Percentiles rank a stretch among this genome's conserved stretches.
Conservation (phyloP, 805 yeast genomes). For the Hanseniaspora jakobsenii region DNA sequence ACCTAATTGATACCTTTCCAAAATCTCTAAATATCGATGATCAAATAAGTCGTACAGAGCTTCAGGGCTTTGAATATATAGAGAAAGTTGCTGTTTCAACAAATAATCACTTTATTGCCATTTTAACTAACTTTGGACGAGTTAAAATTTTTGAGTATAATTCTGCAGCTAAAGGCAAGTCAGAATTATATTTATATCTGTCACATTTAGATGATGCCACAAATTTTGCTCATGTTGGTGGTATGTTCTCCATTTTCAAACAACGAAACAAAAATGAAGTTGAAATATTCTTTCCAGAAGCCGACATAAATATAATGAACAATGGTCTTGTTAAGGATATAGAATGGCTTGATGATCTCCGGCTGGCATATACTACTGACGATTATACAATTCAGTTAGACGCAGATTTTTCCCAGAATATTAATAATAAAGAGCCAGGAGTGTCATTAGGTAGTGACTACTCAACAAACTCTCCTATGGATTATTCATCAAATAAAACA, state of each 20-base stretch:
- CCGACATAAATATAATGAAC: not conserved
- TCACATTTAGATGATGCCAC: not conserved
- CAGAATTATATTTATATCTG: not conserved
- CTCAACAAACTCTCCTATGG: no score
- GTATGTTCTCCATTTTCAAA: not conserved
- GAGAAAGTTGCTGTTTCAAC: not conserved
- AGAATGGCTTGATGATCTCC: not conserved
- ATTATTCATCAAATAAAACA: not conserved
- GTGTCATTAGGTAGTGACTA: no score
- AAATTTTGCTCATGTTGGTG: not conserved
- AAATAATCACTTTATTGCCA: not conserved
- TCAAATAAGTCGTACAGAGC: no score
- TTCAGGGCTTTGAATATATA: not conserved
- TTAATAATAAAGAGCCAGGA: no score
- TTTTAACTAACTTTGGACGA: constrained; percentile 1
- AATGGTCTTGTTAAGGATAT: not conserved
- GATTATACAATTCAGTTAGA: not conserved
- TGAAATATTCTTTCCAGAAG: not conserved
- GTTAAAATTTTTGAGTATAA: not conserved
- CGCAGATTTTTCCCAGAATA: not conserved
- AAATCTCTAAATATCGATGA: no score
- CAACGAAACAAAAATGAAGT: not conserved
- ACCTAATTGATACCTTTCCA: no score
- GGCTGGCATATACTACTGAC: not conserved
- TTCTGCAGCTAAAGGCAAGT: no score